Evolutionary conservation across 2,329 filamentous ascomycete species (phyloP), one percentile per base, ranked within the genome.

Genomic region (Cylindrodendrum hubeiense): DNA sequence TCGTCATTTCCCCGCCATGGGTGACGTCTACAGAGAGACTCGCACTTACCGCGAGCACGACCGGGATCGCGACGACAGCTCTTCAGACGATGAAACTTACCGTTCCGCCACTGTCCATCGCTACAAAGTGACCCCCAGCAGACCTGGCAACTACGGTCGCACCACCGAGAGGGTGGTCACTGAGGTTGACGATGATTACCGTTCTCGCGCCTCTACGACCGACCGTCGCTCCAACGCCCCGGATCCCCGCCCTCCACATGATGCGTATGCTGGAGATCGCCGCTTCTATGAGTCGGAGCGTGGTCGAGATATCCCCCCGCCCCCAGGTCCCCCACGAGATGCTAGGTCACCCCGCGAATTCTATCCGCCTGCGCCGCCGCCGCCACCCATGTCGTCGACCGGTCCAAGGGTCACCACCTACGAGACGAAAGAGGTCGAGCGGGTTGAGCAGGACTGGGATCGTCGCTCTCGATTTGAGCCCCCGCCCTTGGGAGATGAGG

Each of bases 161-260:
- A 76, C 67, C 61, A 39, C 37, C n/a, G 79, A 82, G 47, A 76
- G 78, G 61, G 64, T 78, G 59, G 65, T 78, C 60, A 78, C 83
- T 54, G 82, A 84, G 47, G 74, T 82, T 62, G 83, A 85, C 49
- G 82, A 86, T 66, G 82, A 84, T 53, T 77, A 78, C 55, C 82
- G 83, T 73, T 83, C 81, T 54, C 81, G 80, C 67, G 81, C 79
- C 73, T 81, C 81, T 50, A 74, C 73, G 57, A 72, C 79, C 46
- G 82, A 85, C 65, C 81, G 83, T 65, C 83, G 82, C 52, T 76
- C 78, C 37, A 81, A 83, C 47, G 77, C 80, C 33, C 82, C 83
- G 37, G 85, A 87, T 10, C 84, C 86, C 24, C 83, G 84, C 61
- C 88, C 86, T n/a, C 80, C 82, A 49, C 79, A 83, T 63, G 86